These are phyloP conservation scores for Fonsecaea pugnacius DNA, from an alignment of 2,329 filamentous ascomycete species.

Conservation along the genomic window DNA sequence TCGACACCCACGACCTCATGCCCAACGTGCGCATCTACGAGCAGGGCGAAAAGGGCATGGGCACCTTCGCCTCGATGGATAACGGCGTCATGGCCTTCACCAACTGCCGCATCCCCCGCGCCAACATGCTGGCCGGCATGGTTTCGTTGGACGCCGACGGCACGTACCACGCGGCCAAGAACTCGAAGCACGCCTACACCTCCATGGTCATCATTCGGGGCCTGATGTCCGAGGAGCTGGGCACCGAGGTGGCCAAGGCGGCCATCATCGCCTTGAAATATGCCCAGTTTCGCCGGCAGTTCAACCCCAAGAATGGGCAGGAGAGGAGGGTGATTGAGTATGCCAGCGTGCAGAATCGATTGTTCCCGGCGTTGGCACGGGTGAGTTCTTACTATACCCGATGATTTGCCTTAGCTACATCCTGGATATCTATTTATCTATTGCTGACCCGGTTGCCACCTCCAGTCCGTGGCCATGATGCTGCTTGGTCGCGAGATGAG, in stretches of 20 bases:
- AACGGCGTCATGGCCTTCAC: constrained; percentile 44
- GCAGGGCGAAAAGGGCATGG: constrained; percentile 52
- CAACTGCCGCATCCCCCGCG: constrained; percentile 43
- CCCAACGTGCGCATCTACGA: constrained; percentile 40
- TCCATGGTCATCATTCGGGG: constrained; percentile 42
- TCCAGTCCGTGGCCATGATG: constrained; percentile 31
- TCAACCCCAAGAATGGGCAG: constrained; percentile 17
- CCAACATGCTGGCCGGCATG: constrained; percentile 40
- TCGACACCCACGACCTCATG: constrained; percentile 37
- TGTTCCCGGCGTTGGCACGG: constrained; percentile 32
- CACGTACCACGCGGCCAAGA: constrained; percentile 38
- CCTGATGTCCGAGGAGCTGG: constrained; percentile 38
- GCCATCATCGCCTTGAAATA: constrained; percentile 45
- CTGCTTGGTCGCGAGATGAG: constrained; percentile 36
- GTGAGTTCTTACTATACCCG: constrained; percentile 13
- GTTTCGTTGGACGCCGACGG: constrained; percentile 39
- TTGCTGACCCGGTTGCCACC: background rate
- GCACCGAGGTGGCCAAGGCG: constrained; percentile 41
- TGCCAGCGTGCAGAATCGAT: constrained; percentile 34
- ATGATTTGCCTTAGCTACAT: background rate
- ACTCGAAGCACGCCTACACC: constrained; percentile 42
- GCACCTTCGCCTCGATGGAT: constrained; percentile 43
- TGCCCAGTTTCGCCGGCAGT: constrained; percentile 38
- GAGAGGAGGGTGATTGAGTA: constrained; percentile 35
- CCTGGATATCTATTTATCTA: background rate